Base-by-base conservation (phyloP, 768 basidiomycete species). In the Tylopilus felleus region DNA sequence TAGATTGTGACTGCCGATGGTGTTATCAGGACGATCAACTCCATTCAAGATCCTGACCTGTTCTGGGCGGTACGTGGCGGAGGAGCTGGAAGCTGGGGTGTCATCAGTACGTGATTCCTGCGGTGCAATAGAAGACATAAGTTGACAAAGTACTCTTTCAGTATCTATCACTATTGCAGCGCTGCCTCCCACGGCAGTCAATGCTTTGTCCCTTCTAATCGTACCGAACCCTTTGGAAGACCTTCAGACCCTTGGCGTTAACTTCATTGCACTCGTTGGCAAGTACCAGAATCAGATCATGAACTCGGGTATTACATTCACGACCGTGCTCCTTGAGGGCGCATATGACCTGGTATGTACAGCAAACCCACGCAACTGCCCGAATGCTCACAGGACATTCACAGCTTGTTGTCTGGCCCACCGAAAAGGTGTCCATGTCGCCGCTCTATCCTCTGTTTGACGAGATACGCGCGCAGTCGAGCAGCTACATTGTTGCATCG, bases 1-100 rank as follows among this genome's bases (percentile, higher is more conserved):
- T 68, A 65, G 5, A 58, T 79, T 3, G 77, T 82, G 9, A 75
- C 70, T 19, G 66, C 80, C 0, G 65, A 71, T 42, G 80, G 79
- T 9, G 52, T 65, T 1, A 55, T 71, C 33, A 63, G 75, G 43
- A 72, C 58, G 2, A 74, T 71, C 31, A 82, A 80, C 58, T 57
- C 63, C 0, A 66, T 68, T 53, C 66, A 71, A 43, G 69, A 80
- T 58, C 14, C 68, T 8, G 77, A 81, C 48, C 69, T 83, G 0
- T 82, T 79, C 63, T 82, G 78, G 76, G 82, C 81, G 0, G 58
- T 82, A 22, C 71, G 81, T 38, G 80, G 80, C 0, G 78, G 75
- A 5, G 80, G 80, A 4, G 79, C 77, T 1, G 75, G 78, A 14
- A 80, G 74, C 10, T 81, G 68, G 57, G 80, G 77, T 22, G 70